Base-by-base conservation (phyloP, 2,329 filamentous ascomycete species). In the Fusarium nurragi region DNA sequence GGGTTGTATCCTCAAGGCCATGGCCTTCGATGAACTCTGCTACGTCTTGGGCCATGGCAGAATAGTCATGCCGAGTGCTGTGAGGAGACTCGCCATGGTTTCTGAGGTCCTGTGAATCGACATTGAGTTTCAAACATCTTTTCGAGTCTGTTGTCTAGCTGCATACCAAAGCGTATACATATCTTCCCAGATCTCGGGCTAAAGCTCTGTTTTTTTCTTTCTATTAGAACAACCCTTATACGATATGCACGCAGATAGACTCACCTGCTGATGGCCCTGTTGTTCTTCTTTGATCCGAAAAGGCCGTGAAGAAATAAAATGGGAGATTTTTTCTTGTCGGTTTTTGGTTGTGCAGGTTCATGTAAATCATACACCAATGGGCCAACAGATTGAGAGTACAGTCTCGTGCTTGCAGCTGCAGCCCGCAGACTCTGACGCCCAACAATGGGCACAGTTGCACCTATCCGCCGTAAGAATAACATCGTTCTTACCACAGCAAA, bases 281-380 rank as follows among this genome's bases (percentile, higher is more conserved):
- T 97, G 76, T 98, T 98, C 81, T 92, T 93, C 81, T 96, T 97
- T 34, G 92, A 97, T 19, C 94, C 94, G 73, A 98, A 97, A 12
- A 98, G 83, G 2, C 95, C 94, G 76, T 98, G 94, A 73, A 98
- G 87, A 68, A 98, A 91, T 62, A 98, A 79, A 65, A 98, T 92
- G 3, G 94, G 91, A 36, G 79, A 77, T 57, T 77, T 74, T 72
- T 81, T 75, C 52, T 77, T 73, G 23, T 78, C 76, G 3, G 77
- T 75, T 38, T 54, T 64, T 8, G 71, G 69, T 46, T 80, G 81
- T 2, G 79, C 70, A 2, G 90, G 87, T 71, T 85, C 80, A 73
- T 93, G 88, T 39, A 91, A 79, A 71, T 92, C 89, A 75, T 86
- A 93, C 2, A 84, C 84, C 32, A 93, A 78, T 18, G 75, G 74